Evolutionary conservation across 2,329 filamentous ascomycete genomes (phyloP).

Genomic region (Blastomyces emzantsi): DNA sequence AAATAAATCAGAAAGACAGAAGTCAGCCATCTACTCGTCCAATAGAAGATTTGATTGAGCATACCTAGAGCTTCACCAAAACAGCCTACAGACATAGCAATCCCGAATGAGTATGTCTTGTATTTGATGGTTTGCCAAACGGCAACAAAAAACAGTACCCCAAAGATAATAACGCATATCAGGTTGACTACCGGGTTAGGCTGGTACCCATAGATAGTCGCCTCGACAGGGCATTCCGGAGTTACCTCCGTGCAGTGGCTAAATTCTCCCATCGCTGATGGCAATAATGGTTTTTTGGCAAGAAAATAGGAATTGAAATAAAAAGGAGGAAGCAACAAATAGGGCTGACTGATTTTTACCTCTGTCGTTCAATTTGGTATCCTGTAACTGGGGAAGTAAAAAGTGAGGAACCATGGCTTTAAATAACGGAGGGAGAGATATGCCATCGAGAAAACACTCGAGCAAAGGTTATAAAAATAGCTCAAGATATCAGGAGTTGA

Average conservation of each 20-base stretch:
- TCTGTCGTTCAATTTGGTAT: not conserved
- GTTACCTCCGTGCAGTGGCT: not conserved
- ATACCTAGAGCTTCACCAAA: not conserved
- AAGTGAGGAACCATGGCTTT: not conserved
- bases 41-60: not conserved
- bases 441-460: not conserved
- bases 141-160: not conserved
- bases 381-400: too few species aligned
- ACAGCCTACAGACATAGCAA: conserved; percentile 4
- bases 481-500: not conserved
- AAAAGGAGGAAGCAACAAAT: not conserved
- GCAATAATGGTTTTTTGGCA: not conserved
- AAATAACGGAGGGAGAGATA: not conserved
- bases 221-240: not conserved
- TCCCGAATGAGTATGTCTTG: conserved; percentile 4
- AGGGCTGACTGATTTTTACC: not conserved
- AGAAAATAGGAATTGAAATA: not conserved
- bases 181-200: conserved; percentile 2
- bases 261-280: not conserved
- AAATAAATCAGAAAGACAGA: not conserved
- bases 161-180: not conserved
- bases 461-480: not conserved
- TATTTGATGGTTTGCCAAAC: not conserved
- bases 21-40: not conserved
- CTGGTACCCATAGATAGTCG: conserved; percentile 4